Evolutionary conservation across 768 basidiomycete species (phyloP).

Genomic region (Tricholoma saponaceum): DNA sequence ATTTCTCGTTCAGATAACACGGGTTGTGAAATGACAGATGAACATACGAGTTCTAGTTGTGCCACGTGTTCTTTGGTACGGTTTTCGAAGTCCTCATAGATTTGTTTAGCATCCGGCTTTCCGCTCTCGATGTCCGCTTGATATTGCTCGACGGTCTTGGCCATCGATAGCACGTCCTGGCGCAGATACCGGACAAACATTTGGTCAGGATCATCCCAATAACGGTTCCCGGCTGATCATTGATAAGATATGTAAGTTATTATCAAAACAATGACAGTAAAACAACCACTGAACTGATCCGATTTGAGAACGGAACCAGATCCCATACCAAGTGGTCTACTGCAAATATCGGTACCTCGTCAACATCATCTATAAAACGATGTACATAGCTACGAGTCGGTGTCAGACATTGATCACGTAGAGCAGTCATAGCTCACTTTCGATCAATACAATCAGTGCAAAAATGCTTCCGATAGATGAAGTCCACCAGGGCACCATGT

Average conservation of each 20-base stretch:
- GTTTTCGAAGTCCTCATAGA: neutral
- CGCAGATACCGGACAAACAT: neutral
- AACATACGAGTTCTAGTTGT: neutral
- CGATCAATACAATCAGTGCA: neutral
- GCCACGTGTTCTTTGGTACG: neutral
- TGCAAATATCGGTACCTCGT: too few relatives aligned
- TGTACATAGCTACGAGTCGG: neutral
- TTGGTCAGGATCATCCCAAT: neutral
- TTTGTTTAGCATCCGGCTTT: neutral
- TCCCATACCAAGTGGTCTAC: neutral
- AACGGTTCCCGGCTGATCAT: neutral
- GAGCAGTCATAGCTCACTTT: neutral
- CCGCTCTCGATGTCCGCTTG: neutral
- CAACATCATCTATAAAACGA: too few relatives aligned
- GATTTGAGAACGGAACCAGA: neutral
- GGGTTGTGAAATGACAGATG: neutral
- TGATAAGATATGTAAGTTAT: neutral
- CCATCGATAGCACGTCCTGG: neutral
- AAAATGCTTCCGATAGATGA: neutral
- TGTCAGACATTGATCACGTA: neutral
- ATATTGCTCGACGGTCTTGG: neutral
- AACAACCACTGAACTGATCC: neutral
- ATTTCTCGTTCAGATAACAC: neutral
- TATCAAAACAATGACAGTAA: neutral
- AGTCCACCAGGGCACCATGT: neutral